Base-by-base conservation (phyloP, 2,329 filamentous ascomycete species). In the Phialophora verrucosa region DNA sequence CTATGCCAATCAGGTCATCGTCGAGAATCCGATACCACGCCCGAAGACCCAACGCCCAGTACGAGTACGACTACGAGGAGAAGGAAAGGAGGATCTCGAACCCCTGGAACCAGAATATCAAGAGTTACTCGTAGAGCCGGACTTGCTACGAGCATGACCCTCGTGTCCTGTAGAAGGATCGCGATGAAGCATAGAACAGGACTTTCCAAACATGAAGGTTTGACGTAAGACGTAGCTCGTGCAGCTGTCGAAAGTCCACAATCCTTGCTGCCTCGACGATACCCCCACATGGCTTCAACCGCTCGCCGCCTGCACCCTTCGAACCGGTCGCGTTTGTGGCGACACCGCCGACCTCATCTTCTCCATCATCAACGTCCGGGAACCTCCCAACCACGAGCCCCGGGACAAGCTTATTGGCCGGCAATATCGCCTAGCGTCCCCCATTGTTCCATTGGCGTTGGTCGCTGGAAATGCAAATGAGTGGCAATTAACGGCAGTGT, bases 191-290 rank as follows among this genome's bases (percentile, higher is more conserved):
- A 23, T 32, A 2, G 53, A 56, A 32, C 29, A 10, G 29, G 20
- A n/a, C 27, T n/a, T 17, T 29, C 23, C 27, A 56, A 38, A 56
- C n/a, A 29, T 12, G n/a, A 32, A 29, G 29, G 53, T 51, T 51
- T 51, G 49, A 51, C 49, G 49, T 51, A 51, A 51, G 38, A 44
- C 38, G 38, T 17, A 44, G 38, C 38, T 42, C 38, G 38, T 42
- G 17, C 38, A 42, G 38, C 5, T 3, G 38, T n/a, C 14, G 38
- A 4, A 42, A 4, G 12, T 4, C 38, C 38, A 44, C 38, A 7
- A n/a, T 44, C 38, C 38, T 44, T 44, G 38, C 2, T 44, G 17
- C 38, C 38, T 44, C 38, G 14, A n/a, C 5, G 14, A 44, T 1
- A 7, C 14, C 38, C 38, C 38, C 38, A 44, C 38, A 44, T 44